Evolutionary conservation across 768 basidiomycete genomes (phyloP).

Genomic region (Tricholoma matsutake): DNA sequence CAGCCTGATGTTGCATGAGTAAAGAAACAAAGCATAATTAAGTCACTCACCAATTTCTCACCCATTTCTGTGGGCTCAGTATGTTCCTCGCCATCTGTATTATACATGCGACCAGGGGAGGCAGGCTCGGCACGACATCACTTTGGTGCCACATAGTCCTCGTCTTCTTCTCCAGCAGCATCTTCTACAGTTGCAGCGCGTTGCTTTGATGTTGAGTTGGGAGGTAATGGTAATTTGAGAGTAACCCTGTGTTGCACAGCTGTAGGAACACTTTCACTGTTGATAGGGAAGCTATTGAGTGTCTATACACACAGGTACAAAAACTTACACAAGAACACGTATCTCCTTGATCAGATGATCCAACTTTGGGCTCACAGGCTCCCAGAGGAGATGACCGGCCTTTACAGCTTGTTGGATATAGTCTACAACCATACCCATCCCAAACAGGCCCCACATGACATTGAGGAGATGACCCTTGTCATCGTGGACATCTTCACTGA

Average conservation of each 20-base stretch:
- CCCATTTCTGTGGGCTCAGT: background rate
- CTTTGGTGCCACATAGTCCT: background rate
- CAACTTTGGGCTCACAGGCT: background rate
- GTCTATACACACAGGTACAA: background rate
- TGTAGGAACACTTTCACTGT: background rate
- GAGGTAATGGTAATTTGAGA: background rate
- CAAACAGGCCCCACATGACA: background rate
- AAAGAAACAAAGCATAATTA: background rate
- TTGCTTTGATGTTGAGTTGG: background rate
- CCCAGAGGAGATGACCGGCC: background rate
- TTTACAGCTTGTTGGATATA: background rate
- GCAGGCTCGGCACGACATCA: background rate
- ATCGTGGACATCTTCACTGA: background rate
- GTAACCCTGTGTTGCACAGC: background rate
- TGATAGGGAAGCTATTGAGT: conserved; percentile 1
- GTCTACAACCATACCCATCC: background rate
- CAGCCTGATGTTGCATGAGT: conserved; percentile 1
- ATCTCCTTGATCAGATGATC: background rate
- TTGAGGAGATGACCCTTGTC: background rate
- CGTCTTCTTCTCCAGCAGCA: background rate
- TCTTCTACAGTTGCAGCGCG: background rate
- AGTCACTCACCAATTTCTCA: background rate
- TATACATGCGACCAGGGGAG: background rate
- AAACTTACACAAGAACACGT: background rate
- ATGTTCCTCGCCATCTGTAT: background rate